Base-by-base conservation (phyloP, 257 asterid genomes). In the Solanum bulbocastanum region DNA sequence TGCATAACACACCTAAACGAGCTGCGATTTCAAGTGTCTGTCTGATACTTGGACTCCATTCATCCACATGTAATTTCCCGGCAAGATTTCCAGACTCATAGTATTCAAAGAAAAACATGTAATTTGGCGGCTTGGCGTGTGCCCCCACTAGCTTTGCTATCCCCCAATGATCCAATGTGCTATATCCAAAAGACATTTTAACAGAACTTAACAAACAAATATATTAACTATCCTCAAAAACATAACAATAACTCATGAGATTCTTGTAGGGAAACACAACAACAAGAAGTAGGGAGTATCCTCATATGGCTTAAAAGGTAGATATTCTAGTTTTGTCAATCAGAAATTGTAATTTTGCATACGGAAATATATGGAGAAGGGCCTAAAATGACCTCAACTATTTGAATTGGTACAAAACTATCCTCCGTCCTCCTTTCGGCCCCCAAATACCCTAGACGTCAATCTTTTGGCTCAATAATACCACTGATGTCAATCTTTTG, bases 101-200 rank as follows among this genome's bases (percentile, higher is more conserved):
- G 73, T 93, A 89, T 65, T 97, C 95, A 16, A 95, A 95, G 94
- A 95, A 95, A 87, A 93, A 96, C 95, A 94, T 92, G 87, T 97
- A 97, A 89, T 94, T 96, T 18, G 99, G 99, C 18, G 98, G 99
- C 89, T 88, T 93, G 44, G 98, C 98, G 88, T 97, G 98, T 6
- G 96, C 99, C 9, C 99, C 99, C 72, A 95, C 89, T 88, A 96
- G 93, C 94, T 94, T 95, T 33, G 94, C 87, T 78, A 96, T 89
- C 83, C 98, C 98, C 27, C 95, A 95, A 88, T 96, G 98, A 93
- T 96, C 96, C 94, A 95, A 88, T 92, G 92, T 92, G 97, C 98
- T 96, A 72, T 42, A 44, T 30, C 90, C 91, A 91, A 89, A 44
- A 87, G 76, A 88, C 91, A 90, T 68, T 84, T 79, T 56, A 37